Percentiles rank a stretch among this genome's conserved stretches.
phyloP scores from a whole-genome alignment of 2,329 filamentous ascomycete species.

The Xylariomycetidae sp. region DNA sequence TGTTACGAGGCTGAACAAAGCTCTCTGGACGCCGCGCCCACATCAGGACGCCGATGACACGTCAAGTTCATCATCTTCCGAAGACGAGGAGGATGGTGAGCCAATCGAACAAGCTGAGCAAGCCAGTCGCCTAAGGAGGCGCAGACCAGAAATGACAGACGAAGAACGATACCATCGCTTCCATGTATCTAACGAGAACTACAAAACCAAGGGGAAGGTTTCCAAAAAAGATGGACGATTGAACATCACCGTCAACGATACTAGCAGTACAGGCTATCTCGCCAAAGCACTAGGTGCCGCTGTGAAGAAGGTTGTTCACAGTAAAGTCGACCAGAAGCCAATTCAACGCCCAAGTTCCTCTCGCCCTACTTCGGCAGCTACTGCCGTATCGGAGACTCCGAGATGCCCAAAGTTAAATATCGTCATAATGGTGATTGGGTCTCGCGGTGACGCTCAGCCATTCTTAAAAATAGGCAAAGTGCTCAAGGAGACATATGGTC shows the following conservation, averaged over 20 bases:
- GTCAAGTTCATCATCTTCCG: slow-evolving; percentile 16
- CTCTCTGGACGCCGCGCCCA: slow-evolving; percentile 6
- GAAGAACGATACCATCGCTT: slow-evolving; percentile 47
- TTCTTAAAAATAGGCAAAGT: slow-evolving; percentile 73
- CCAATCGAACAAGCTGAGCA: slow-evolving; percentile 6
- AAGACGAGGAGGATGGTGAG: slow-evolving; percentile 14
- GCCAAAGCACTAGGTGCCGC: slow-evolving; percentile 67
- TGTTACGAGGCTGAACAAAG: slow-evolving; percentile 12
- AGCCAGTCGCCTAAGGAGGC: slow-evolving; percentile 10
- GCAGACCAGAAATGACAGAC: slow-evolving; percentile 5
- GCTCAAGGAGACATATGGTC: slow-evolving; percentile 65
- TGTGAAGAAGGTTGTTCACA: slow-evolving; percentile 49
- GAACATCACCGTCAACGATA: slow-evolving; percentile 69
- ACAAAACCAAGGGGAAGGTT: slow-evolving; percentile 59
- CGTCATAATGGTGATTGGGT: slow-evolving; percentile 80
- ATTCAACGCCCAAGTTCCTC: slow-evolving; percentile 11
- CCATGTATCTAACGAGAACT: slow-evolving; percentile 59
- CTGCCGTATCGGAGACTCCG: slow-evolving; percentile 23
- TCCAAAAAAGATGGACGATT: slow-evolving; percentile 66
- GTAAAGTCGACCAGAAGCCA: slow-evolving; percentile 21
- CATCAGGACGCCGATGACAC: slow-evolving; percentile 8
- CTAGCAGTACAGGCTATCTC: slow-evolving; percentile 63
- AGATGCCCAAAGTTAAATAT: slow-evolving; percentile 62
- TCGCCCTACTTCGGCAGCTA: slow-evolving; percentile 27
- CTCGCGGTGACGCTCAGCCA: slow-evolving; percentile 74